phyloP scores from a whole-genome alignment of 768 basidiomycete genomes.

The Boletus barrowsii region DNA sequence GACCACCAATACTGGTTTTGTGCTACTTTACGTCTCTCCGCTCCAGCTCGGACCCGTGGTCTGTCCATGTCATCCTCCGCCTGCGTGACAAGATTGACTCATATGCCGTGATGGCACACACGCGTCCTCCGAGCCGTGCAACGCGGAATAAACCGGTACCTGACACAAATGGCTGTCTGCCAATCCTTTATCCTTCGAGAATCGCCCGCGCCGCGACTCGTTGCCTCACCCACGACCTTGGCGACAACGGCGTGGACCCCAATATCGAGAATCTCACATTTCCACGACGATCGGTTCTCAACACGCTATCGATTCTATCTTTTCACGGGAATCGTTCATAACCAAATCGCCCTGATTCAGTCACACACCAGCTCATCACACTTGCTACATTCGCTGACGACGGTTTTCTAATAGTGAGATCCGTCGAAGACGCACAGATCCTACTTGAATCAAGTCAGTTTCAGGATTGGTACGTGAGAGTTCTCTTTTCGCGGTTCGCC shows the following conservation, averaged over 20 bases:
- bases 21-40: neutral
- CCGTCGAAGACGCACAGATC: neutral
- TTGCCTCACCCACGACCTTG: slow-evolving; percentile 13
- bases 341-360: no score
- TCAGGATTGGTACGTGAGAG: neutral
- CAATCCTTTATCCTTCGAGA: neutral
- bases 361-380: no score
- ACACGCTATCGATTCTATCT: neutral
- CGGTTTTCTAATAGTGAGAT: no score
- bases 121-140: neutral
- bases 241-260: slow-evolving; percentile 5
- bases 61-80: neutral
- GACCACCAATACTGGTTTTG: neutral
- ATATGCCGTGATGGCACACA: slow-evolving; percentile 4
- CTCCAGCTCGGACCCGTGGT: neutral
- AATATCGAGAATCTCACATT: slow-evolving; percentile 3
- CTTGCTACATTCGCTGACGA: no score
- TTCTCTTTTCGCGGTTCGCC: neutral
- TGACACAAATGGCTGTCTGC: neutral
- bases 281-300: slow-evolving; percentile 18
- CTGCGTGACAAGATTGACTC: neutral
- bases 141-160: slow-evolving; percentile 18
- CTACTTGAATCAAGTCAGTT: neutral
- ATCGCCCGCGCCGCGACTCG: neutral
- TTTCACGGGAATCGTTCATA: neutral